phyloP scores from a whole-genome alignment of 257 asterid species.

The Solanum sejunctum region DNA sequence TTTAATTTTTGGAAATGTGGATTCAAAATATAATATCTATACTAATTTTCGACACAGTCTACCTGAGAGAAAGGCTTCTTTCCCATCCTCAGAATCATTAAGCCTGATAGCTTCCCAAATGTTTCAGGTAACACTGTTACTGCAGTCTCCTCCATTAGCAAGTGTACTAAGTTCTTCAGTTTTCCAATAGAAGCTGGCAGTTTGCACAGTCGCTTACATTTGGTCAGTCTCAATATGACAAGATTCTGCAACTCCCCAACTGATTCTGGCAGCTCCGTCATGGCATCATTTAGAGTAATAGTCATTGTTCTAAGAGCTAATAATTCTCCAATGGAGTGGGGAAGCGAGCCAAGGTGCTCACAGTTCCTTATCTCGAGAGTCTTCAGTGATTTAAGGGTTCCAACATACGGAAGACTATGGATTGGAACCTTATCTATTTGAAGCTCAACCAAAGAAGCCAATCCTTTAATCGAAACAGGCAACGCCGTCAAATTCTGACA shows the following conservation, averaged over 20 bases:
- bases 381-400: conserved; percentile 12
- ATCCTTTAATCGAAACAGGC: conserved; percentile 11
- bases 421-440: conserved; percentile 3
- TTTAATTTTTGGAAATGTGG: background rate
- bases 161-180: conserved; percentile 5
- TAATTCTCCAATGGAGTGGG: conserved; percentile 15
- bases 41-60: background rate
- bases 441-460: conserved; percentile 18
- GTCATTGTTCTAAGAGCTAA: conserved; percentile 7
- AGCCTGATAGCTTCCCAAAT: conserved; percentile 17
- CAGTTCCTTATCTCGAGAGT: conserved; percentile 16
- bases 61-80: conserved; percentile 5
- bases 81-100: conserved; percentile 13
- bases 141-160: conserved; percentile 11
- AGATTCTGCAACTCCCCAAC: conserved; percentile 12
- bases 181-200: conserved; percentile 12
- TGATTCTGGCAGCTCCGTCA: conserved; percentile 17
- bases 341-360: conserved; percentile 7
- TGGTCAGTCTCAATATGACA: conserved; percentile 3
- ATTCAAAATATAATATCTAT: background rate
- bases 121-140: conserved; percentile 13
- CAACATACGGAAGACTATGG: conserved; percentile 5
- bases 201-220: conserved; percentile 7
- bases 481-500: background rate
- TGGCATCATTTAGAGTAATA: conserved; percentile 7